A percentile compares a stretch with the other conserved stretches of the same genome.
Conservation (phyloP, 169 alveolate species). For the Cryptosporidium andersoni region DNA sequence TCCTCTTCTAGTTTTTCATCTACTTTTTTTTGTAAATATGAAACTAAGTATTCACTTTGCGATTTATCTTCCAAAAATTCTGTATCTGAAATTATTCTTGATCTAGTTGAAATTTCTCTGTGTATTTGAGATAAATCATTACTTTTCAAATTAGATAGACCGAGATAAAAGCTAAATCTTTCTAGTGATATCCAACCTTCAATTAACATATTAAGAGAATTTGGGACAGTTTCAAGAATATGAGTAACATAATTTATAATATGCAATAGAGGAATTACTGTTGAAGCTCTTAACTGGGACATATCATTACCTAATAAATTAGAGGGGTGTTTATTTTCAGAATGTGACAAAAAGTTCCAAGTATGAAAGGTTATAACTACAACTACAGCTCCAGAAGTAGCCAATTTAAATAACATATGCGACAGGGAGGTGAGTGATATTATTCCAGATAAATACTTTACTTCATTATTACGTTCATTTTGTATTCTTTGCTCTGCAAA, state of each 20-base stretch:
- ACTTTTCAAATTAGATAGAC: not conserved
- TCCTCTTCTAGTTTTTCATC: constrained; percentile 8
- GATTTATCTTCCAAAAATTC: not conserved
- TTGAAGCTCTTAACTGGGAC: constrained; percentile 16
- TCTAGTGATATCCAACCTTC: constrained; percentile 70
- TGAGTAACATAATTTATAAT: constrained; percentile 55
- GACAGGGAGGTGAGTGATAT: constrained; percentile 34
- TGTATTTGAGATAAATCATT: not conserved
- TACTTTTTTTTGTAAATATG: not conserved
- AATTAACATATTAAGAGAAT: constrained; percentile 45
- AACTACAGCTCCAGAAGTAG: constrained; percentile 69
- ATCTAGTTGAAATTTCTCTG: not conserved
- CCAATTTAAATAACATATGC: constrained; percentile 42
- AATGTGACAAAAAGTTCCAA: not conserved
- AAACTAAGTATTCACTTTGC: constrained; percentile 12
- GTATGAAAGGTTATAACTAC: constrained; percentile 49
- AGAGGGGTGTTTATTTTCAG: not conserved
- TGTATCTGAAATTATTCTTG: not conserved
- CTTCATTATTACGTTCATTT: constrained; percentile 17
- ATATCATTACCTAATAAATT: constrained; percentile 6
- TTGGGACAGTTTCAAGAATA: constrained; percentile 57
- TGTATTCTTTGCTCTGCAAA: constrained; percentile 56
- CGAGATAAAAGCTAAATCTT: constrained; percentile 51
- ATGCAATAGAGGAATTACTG: constrained; percentile 45
- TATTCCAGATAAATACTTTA: constrained; percentile 24